Percentiles rank a stretch among this genome's conserved stretches.
phyloP scores from a whole-genome alignment of 2,329 filamentous ascomycete species.

The Talaromyces rugulosus region DNA sequence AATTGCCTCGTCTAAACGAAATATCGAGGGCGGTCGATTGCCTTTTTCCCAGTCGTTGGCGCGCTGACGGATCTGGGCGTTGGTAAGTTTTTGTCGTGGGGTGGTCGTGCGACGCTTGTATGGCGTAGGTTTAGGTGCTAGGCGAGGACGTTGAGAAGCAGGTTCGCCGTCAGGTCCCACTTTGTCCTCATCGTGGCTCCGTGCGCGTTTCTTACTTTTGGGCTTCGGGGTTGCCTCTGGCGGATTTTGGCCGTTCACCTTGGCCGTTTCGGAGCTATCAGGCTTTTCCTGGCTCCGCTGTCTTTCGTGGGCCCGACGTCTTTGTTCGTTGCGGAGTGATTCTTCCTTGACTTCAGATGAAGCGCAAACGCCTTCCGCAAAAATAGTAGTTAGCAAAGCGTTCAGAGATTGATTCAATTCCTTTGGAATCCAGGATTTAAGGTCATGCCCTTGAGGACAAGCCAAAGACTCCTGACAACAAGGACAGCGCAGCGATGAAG shows the following conservation, averaged over 20 bases:
- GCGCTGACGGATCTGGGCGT: conserved; percentile 4
- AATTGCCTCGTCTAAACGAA: conserved; percentile 7
- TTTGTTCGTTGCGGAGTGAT: background rate
- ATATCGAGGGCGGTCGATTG: background rate
- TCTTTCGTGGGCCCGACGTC: background rate
- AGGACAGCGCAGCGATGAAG: conserved; percentile 4
- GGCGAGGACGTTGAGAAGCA: conserved; percentile 6
- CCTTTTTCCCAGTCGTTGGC: background rate
- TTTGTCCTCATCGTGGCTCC: conserved; percentile 3
- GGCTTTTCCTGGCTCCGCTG: background rate
- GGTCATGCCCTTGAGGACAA: conserved; percentile 5
- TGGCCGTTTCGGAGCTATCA: background rate
- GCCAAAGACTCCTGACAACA: conserved; percentile 3
- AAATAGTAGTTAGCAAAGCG: conserved; percentile 3
- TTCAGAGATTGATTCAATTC: background rate
- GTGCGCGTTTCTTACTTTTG: conserved; percentile 9
- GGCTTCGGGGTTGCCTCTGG: background rate
- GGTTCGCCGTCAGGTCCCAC: conserved; percentile 1
- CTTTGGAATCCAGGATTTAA: background rate
- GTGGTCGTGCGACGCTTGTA: conserved; percentile 4
- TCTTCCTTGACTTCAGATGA: conserved; percentile 1
- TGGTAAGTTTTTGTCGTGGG: background rate
- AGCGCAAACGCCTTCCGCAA: conserved; percentile 6
- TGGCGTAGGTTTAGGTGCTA: background rate
- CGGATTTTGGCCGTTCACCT: background rate